Conservation (phyloP, 805 yeast species). For the Trichomonascus vanleenenianus region DNA sequence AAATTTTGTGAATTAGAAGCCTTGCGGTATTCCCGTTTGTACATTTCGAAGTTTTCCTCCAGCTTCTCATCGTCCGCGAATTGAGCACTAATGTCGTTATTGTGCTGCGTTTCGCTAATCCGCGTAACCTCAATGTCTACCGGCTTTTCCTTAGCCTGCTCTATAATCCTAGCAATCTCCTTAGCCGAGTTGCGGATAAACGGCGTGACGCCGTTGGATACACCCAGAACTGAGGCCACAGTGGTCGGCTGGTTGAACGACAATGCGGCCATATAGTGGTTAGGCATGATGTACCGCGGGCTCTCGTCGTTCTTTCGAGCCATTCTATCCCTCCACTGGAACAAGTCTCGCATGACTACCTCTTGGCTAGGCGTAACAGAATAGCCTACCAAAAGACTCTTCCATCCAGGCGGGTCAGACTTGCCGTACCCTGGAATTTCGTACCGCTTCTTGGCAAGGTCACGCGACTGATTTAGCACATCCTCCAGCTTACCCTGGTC, state of each 20-base stretch:
- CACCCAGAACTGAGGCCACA: constrained; percentile 28
- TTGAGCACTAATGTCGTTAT: neutral
- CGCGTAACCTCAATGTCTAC: neutral
- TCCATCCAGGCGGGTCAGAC: constrained; percentile 45
- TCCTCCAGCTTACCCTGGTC: constrained; percentile 34
- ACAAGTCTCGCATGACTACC: constrained; percentile 52
- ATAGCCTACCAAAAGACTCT: constrained; percentile 51
- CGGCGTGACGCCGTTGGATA: constrained; percentile 36
- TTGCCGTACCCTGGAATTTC: constrained; percentile 66
- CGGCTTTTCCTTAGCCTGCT: constrained; percentile 14
- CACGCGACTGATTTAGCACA: constrained; percentile 67
- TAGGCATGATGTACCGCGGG: constrained; percentile 73
- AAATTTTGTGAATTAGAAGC: constrained; percentile 1
- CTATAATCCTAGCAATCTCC: constrained; percentile 51
- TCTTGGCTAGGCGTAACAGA: constrained; percentile 49
- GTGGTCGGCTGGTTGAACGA: constrained; percentile 53
- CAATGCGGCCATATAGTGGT: constrained; percentile 60
- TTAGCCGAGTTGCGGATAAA: constrained; percentile 51
- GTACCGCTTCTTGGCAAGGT: constrained; percentile 72
- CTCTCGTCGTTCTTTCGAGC: constrained; percentile 83
- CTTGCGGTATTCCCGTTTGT: constrained; percentile 3
- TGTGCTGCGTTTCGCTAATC: no score
- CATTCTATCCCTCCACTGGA: constrained; percentile 71
- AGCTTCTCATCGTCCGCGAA: constrained; percentile 2
- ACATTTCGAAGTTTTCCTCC: constrained; percentile 3